Conservation (phyloP, 805 yeast species). For the Debaryomyces castellii region DNA sequence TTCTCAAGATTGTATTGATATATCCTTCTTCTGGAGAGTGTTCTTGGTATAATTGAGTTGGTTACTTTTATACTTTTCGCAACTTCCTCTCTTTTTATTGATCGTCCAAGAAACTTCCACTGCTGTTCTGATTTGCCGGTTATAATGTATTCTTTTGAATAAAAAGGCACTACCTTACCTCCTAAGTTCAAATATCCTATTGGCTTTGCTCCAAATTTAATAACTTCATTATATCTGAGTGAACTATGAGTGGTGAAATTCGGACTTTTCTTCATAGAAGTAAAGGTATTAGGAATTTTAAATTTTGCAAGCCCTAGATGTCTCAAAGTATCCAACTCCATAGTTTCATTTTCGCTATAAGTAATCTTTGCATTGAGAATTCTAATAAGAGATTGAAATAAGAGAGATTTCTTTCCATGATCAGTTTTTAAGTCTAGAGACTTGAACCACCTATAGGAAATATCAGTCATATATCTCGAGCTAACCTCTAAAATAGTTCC, state of each 20-base stretch:
- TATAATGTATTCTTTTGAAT: slow-evolving; percentile 17
- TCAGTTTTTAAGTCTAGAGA: slow-evolving; percentile 28
- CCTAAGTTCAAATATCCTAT: slow-evolving; percentile 15
- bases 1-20: slow-evolving; percentile 8
- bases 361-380: slow-evolving; percentile 11
- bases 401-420: slow-evolving; percentile 20
- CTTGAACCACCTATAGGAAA: slow-evolving; percentile 28
- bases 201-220: slow-evolving; percentile 11
- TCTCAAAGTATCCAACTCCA: slow-evolving; percentile 21
- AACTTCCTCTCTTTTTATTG: slow-evolving; percentile 18
- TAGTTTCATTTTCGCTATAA: slow-evolving; percentile 6
- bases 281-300: slow-evolving; percentile 19
- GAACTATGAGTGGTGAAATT: slow-evolving; percentile 22
- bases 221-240: slow-evolving; percentile 26
- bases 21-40: slow-evolving; percentile 18
- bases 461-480: slow-evolving; percentile 30
- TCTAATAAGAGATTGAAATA: slow-evolving; percentile 24
- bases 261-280: slow-evolving; percentile 27
- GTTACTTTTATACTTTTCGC: slow-evolving; percentile 18
- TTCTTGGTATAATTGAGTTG: slow-evolving; percentile 17
- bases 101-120: slow-evolving; percentile 36
- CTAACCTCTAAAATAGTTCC: slow-evolving; percentile 25
- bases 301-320: slow-evolving; percentile 22
- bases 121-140: slow-evolving; percentile 32
- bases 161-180: slow-evolving; percentile 14